Percentiles rank a stretch among this genome's conserved stretches.
Evolutionary conservation across 208 protist species (phyloP).

Genomic region (Blastocrithidia nonstop): DNA sequence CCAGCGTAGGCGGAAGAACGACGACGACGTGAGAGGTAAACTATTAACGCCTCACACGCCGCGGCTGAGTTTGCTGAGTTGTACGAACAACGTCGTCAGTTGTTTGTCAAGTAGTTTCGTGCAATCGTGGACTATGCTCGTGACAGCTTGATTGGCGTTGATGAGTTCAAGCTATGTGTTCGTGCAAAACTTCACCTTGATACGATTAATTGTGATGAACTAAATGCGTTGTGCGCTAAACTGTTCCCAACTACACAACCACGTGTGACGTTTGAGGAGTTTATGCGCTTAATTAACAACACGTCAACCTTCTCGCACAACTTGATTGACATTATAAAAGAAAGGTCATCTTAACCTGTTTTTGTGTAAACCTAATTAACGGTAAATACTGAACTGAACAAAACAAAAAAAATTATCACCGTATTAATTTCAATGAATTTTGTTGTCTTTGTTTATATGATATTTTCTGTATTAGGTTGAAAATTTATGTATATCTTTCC

Average conservation of each 20-base stretch:
- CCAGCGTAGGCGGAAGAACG: conserved; percentile 37
- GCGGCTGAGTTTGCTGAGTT: conserved; percentile 58
- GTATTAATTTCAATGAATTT: no score
- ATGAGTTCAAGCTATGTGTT: conserved; percentile 77
- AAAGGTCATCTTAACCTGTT: conserved; percentile 1
- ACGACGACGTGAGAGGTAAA: conserved; percentile 13
- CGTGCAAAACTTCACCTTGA: conserved; percentile 46
- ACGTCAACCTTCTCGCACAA: conserved; percentile 72
- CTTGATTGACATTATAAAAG: conserved; percentile 37
- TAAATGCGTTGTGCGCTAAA: conserved; percentile 53
- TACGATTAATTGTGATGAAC: conserved; percentile 43
- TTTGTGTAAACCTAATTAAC: no score
- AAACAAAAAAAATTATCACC: no score
- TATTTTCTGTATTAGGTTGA: no score
- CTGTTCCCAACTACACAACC: conserved; percentile 48
- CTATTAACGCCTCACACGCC: conserved; percentile 21
- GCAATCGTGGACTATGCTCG: conserved; percentile 74
- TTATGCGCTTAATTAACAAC: conserved; percentile 73
- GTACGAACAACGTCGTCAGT: conserved; percentile 69
- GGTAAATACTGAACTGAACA: no score
- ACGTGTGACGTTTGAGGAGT: conserved; percentile 64
- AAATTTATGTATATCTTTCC: no score
- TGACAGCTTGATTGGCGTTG: conserved; percentile 69
- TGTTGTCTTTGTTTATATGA: no score
- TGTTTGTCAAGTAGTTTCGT: conserved; percentile 82